Base-by-base conservation (phyloP, 2,329 filamentous ascomycete species). In the Aspergillus aculeatus region DNA sequence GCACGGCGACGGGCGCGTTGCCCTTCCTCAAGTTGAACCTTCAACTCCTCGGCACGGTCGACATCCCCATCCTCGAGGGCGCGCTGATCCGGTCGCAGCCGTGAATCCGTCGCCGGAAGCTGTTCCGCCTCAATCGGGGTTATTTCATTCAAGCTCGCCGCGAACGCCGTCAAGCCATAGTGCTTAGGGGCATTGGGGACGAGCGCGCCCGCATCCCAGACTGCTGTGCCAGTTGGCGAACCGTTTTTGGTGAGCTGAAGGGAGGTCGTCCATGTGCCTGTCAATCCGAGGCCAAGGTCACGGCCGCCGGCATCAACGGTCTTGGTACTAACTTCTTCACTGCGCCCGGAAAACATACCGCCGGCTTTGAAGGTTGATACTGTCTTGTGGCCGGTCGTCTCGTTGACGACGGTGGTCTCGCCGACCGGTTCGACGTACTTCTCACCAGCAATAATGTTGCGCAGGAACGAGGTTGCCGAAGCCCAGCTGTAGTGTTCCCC, bases 371-470 rank as follows among this genome's bases (percentile, higher is more conserved):
- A 99, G 59, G 94, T 92, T 50, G 92, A 86, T n/a, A 89, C 83
- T 1, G 92, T 91, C 72, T 91, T 93, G 66, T 90, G 87, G 7
- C 93, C 92, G 0, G 88, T 92, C 5, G 84, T 89, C 70, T 99
- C 95, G 73, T 94, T 94, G 65, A 86, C 79, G 35, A 99, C 85
- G 24, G 88, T 87, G 91, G 98, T 95, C 48, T 86, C 91, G 50
- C 93, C 93, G 0, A 96, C 91, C 0, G 95, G 95, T 77, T 99
- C 95, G 12, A 98, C 87, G 72, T 99, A 99, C 77, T 98, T 99
- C 77, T 99, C 95, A 44, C 95, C 95, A 69, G 96, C 94, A 57
- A 99, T 96, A 55, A 99, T 92, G 73, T 99, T 99, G 51, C 95
- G 87, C 57, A 99, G 79, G 77, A 97, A 98, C 65, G 90, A 91